Conservation (phyloP, 2,329 filamentous ascomycete species). For the Tolypocladium endophyticum region DNA sequence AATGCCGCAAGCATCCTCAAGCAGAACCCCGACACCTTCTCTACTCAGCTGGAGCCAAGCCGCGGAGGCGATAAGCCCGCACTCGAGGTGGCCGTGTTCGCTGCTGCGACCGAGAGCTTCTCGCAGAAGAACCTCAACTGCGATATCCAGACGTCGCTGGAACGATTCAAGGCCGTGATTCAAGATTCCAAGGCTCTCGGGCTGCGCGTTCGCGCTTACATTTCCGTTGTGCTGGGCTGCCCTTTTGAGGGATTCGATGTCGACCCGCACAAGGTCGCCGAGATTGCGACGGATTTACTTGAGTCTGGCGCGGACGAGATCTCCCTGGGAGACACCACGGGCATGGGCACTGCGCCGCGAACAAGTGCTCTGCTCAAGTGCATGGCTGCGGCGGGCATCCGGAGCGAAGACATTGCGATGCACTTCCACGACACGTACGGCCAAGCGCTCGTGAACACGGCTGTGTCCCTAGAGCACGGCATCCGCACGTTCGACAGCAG, state of each 20-base stretch:
- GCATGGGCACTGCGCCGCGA: conserved; percentile 72
- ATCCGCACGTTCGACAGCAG: conserved; percentile 71
- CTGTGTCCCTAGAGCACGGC: conserved; percentile 66
- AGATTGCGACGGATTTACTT: conserved; percentile 58
- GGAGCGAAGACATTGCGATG: conserved; percentile 61
- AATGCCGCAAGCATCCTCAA: conserved; percentile 47
- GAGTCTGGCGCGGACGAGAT: conserved; percentile 89
- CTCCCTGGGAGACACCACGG: conserved; percentile 80
- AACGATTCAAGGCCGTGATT: conserved; percentile 61
- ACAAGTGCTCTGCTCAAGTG: conserved; percentile 55
- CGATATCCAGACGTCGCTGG: conserved; percentile 62
- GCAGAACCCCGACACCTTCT: conserved; percentile 36
- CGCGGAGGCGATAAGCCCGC: conserved; percentile 31
- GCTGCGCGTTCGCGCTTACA: conserved; percentile 65
- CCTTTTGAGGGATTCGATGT: conserved; percentile 62
- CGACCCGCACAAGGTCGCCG: conserved; percentile 50
- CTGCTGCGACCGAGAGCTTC: conserved; percentile 72
- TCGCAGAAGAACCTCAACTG: conserved; percentile 76
- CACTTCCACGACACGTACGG: conserved; percentile 89
- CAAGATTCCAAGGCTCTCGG: conserved; percentile 52
- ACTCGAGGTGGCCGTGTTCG: conserved; percentile 70
- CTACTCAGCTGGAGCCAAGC: conserved; percentile 37
- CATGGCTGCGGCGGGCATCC: conserved; percentile 55
- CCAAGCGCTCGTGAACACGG: conserved; percentile 72
- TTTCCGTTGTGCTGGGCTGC: conserved; percentile 72